A percentile compares a stretch with the other conserved stretches of the same genome.
Evolutionary conservation across 306 rosid species (phyloP).

Genomic region (Dryas drummondii): DNA sequence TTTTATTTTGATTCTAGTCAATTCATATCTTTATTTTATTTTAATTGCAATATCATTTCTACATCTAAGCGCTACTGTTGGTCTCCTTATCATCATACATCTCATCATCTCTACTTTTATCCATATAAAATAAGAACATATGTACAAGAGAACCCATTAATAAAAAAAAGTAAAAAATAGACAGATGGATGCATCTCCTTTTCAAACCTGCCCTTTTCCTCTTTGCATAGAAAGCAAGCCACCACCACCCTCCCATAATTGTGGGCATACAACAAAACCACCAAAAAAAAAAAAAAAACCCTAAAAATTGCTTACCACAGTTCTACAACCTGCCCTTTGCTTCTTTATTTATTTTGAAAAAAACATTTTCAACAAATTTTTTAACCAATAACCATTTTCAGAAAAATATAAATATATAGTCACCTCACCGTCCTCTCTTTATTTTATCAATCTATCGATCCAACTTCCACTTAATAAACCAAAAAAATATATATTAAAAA

Average conservation of each 20-base stretch:
- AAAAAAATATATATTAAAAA: background rate
- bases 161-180: background rate
- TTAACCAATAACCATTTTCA: background rate
- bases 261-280: background rate
- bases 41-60: background rate
- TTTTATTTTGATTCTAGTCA: background rate
- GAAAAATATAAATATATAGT: conserved; percentile 1
- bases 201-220: background rate
- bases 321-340: background rate
- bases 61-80: background rate
- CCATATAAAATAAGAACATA: background rate
- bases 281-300: background rate
- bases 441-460: conserved; percentile 19
- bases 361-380: background rate
- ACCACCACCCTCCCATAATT: background rate
- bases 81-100: background rate
- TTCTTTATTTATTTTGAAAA: no score
- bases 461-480: conserved; percentile 8
- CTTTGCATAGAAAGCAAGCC: background rate
- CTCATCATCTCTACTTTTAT: background rate
- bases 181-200: conserved; percentile 4
- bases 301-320: background rate
- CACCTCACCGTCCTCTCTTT: conserved; percentile 12
- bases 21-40: background rate
- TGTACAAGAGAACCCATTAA: background rate